phyloP scores from a whole-genome alignment of 305 asterid species.

The Rubia occidens region DNA sequence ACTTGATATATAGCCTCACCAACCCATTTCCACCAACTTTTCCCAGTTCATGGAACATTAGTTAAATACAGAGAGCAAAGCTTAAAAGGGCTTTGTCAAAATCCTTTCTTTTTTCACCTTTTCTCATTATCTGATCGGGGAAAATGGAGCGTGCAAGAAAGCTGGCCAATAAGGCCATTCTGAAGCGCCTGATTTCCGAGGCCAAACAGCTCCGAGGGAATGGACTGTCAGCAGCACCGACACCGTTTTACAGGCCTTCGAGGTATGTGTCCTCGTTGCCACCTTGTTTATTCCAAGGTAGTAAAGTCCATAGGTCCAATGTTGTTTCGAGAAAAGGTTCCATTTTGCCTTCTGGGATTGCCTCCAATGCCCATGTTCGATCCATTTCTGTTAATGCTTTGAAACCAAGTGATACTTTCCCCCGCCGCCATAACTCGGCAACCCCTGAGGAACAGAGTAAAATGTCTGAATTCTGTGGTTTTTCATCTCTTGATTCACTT shows the following conservation, averaged over 20 bases:
- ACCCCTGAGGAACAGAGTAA: conserved; percentile 71
- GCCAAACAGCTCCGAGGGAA: conserved; percentile 37
- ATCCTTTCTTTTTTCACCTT: conserved; percentile 13
- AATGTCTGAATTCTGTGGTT: conserved; percentile 75
- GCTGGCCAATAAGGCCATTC: conserved; percentile 63
- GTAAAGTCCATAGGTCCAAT: conserved; percentile 12
- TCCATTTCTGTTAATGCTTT: conserved; percentile 67
- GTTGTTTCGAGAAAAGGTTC: conserved; percentile 13
- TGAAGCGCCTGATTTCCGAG: conserved; percentile 56
- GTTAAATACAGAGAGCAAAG: conserved; percentile 1
- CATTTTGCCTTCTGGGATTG: conserved; percentile 19
- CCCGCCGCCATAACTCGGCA: conserved; percentile 96
- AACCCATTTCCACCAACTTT: conserved; percentile 35
- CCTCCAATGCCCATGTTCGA: conserved; percentile 29
- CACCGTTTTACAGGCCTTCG: conserved; percentile 33
- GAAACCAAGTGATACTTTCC: conserved; percentile 81
- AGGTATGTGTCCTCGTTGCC: conserved; percentile 69
- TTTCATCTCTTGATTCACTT: conserved; percentile 40
- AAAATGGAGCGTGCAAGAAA: conserved; percentile 82
- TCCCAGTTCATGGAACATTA: conserved; percentile 22
- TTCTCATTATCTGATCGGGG: background rate
- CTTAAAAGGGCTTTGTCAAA: conserved; percentile 17
- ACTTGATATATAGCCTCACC: conserved; percentile 25
- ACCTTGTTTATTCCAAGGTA: conserved; percentile 27
- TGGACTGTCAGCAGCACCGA: conserved; percentile 22